phyloP scores from a whole-genome alignment of 805 yeast genomes.

The Starmerella asiatica region DNA sequence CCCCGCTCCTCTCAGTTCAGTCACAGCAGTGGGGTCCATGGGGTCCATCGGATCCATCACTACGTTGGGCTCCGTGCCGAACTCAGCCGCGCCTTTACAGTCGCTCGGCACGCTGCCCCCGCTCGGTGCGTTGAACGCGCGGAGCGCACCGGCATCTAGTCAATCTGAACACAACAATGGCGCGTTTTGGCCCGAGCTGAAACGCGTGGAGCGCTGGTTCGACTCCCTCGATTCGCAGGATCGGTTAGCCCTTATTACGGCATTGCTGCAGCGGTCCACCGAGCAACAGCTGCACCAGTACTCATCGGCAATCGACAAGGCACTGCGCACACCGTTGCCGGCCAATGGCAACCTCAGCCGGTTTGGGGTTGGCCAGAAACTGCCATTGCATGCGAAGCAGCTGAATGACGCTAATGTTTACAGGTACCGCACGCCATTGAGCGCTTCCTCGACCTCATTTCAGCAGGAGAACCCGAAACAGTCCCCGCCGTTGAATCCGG shows the following conservation, averaged over 20 bases:
- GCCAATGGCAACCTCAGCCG: conserved; percentile 15
- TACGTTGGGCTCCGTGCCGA: not conserved
- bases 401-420: not conserved
- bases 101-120: conserved; percentile 1
- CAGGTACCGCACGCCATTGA: conserved; percentile 11
- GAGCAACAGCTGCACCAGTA: conserved; percentile 17
- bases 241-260: conserved; percentile 29
- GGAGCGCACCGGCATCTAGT: not conserved
- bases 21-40: conserved; percentile 4
- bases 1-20: conserved; percentile 12
- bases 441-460: no score
- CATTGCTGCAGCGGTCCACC: conserved; percentile 26
- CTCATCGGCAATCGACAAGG: conserved; percentile 8
- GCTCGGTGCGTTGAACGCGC: not conserved
- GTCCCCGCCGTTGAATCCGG: no score
- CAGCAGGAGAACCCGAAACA: no score
- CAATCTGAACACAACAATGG: not conserved
- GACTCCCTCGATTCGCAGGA: conserved; percentile 28
- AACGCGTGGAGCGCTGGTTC: conserved; percentile 32
- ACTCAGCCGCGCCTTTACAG: not conserved
- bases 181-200: conserved; percentile 14
- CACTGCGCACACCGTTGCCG: conserved; percentile 1
- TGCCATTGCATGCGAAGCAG: not conserved
- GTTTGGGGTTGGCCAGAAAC: conserved; percentile 12
- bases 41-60: not conserved